phyloP scores from a whole-genome alignment of 257 asterid genomes.

The Nyctanthes arbortristis region DNA sequence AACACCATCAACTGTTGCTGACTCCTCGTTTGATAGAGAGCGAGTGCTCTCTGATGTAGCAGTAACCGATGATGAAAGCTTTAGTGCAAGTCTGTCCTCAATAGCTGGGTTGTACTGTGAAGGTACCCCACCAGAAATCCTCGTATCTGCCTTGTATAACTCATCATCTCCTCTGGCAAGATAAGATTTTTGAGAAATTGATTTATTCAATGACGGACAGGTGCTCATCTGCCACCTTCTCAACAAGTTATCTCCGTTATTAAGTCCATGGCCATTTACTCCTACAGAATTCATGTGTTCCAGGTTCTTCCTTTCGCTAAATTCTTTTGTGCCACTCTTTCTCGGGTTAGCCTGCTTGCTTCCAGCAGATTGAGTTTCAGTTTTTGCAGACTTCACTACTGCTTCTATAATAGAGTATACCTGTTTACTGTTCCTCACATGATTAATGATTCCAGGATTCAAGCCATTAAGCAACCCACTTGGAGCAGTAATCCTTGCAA shows the following conservation, averaged over 20 bases:
- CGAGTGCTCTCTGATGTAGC: slow-evolving; percentile 50
- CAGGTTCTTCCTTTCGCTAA: slow-evolving; percentile 23
- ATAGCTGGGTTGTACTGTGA: slow-evolving; percentile 32
- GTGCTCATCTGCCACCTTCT: slow-evolving; percentile 41
- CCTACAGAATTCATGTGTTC: slow-evolving; percentile 19
- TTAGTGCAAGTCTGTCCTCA: slow-evolving; percentile 53
- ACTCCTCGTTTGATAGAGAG: slow-evolving; percentile 64
- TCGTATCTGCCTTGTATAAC: slow-evolving; percentile 33
- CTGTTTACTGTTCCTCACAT: slow-evolving; percentile 88
- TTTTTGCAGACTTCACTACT: slow-evolving; percentile 63
- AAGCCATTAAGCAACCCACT: slow-evolving; percentile 88
- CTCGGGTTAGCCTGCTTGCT: slow-evolving; percentile 34
- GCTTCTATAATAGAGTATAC: slow-evolving; percentile 91
- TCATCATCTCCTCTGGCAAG: too few species aligned
- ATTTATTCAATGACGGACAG: slow-evolving; percentile 35
- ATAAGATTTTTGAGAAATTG: too few species aligned
- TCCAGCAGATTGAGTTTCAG: slow-evolving; percentile 40
- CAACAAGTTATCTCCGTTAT: slow-evolving; percentile 25
- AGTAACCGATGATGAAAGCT: slow-evolving; percentile 50
- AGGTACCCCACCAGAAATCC: slow-evolving; percentile 30
- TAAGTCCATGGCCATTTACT: slow-evolving; percentile 16
- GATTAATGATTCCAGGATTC: slow-evolving; percentile 95
- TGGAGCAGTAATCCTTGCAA: slow-evolving; percentile 92
- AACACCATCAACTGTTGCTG: slow-evolving; percentile 53
- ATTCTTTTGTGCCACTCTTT: slow-evolving; percentile 34